Evolutionary conservation across 495 filamentous ascomycete species (phyloP).

Genomic region (Tetracladium setigerum): DNA sequence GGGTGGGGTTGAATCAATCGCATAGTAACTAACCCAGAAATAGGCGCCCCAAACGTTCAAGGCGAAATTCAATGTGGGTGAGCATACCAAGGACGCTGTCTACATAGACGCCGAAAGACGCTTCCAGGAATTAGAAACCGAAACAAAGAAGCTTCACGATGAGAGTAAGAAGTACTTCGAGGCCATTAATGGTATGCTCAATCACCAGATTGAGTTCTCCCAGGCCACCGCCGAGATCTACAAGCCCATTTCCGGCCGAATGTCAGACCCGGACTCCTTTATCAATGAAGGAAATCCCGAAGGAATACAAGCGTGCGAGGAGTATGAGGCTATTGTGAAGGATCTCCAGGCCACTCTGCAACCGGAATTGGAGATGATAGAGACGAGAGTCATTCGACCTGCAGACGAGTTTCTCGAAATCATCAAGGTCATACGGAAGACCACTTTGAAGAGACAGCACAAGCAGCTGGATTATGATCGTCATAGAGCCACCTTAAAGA

Average conservation of each 20-base stretch:
- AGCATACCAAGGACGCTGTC: conserved; percentile 87
- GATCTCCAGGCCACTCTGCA: conserved; percentile 82
- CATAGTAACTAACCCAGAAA: conserved; percentile 14
- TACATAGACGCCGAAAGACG: conserved; percentile 92
- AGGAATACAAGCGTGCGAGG: conserved; percentile 90
- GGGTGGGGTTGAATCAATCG: conserved; percentile 8
- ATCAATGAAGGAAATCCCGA: conserved; percentile 81
- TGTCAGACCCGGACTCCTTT: conserved; percentile 85
- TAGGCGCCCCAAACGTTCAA: conserved; percentile 90
- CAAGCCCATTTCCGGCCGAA: conserved; percentile 92
- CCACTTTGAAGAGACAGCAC: conserved; percentile 83
- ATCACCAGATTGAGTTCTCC: conserved; percentile 97
- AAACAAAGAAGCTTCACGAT: conserved; percentile 94
- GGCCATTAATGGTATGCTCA: conserved; percentile 97
- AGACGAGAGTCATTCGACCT: conserved; percentile 83
- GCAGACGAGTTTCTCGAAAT: conserved; percentile 91
- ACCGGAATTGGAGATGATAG: conserved; percentile 97
- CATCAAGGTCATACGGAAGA: conserved; percentile 90
- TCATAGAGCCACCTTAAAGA: conserved; percentile 74
- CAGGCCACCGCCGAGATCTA: conserved; percentile 93
- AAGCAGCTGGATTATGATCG: conserved; percentile 97
- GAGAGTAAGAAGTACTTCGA: conserved; percentile 94
- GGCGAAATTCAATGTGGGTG: conserved; percentile 86
- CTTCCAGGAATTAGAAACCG: conserved; percentile 87
- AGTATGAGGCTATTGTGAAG: conserved; percentile 87